A percentile compares a stretch with the other conserved stretches of the same genome.
Conservation (phyloP, 345 rosid species). For the sweet orange (Citrus sinensis) region DVS_A1.0 CM039165.1:35276501-35277000, state of each 20-base stretch:
- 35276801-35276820: neutral
- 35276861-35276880: slow-evolving; percentile 1
- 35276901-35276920: slow-evolving; percentile 1
- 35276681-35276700: slow-evolving; percentile 98
- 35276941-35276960: neutral
- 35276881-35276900: neutral
- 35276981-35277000: neutral
- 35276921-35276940: neutral
- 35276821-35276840: neutral
- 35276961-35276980: neutral
- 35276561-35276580: neutral
- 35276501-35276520: slow-evolving; percentile 6
- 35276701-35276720: slow-evolving; percentile 77
- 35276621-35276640: slow-evolving; percentile 93
- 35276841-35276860: slow-evolving; percentile 6
- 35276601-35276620: slow-evolving; percentile 69
- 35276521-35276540: neutral
- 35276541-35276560: neutral
- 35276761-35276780: neutral
- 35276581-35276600: slow-evolving; percentile 5
- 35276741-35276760: slow-evolving; percentile 65
- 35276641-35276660: slow-evolving; percentile 97
- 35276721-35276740: slow-evolving; percentile 82
- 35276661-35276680: slow-evolving; percentile 96
- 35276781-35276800: neutral